Evolutionary conservation across 2,329 filamentous ascomycete species (phyloP).

Genomic region (Cercospora berteroae): DNA sequence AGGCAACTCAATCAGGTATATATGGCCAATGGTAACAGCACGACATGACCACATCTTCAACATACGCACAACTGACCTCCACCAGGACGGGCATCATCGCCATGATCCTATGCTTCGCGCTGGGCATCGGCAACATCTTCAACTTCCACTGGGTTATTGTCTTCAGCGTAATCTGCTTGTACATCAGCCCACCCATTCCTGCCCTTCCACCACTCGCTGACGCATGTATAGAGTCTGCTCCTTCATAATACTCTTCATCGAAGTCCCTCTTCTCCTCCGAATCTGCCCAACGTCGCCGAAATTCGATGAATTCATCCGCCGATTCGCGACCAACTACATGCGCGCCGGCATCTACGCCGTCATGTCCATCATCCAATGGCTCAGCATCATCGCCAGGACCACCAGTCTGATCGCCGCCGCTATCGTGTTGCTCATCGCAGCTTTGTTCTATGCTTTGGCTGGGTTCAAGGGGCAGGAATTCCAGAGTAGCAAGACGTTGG

Average conservation of each 20-base stretch:
- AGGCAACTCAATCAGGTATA: constrained; percentile 51
- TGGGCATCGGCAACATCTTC: constrained; percentile 69
- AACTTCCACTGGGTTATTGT: constrained; percentile 59
- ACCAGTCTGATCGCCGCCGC: constrained; percentile 84
- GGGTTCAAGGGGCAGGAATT: constrained; percentile 81
- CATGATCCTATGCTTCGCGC: constrained; percentile 64
- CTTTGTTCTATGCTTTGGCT: constrained; percentile 75
- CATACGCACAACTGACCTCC: neutral
- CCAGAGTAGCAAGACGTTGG: constrained; percentile 91
- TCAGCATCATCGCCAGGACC: constrained; percentile 64
- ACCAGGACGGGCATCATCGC: constrained; percentile 58
- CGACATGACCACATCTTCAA: neutral
- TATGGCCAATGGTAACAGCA: constrained; percentile 64
- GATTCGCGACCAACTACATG: constrained; percentile 95
- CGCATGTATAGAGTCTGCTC: constrained; percentile 42
- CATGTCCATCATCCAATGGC: constrained; percentile 82
- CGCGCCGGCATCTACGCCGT: constrained; percentile 80
- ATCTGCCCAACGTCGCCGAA: constrained; percentile 92
- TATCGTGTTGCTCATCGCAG: constrained; percentile 73
- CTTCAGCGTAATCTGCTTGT: constrained; percentile 57
- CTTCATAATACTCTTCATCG: constrained; percentile 53
- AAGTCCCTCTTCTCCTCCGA: constrained; percentile 90
- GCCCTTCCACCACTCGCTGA: neutral
- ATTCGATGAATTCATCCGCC: constrained; percentile 87
- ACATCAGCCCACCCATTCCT: constrained; percentile 25